Base-by-base conservation (phyloP, 768 basidiomycete genomes). In the Kwoniella bestiolae region DNA sequence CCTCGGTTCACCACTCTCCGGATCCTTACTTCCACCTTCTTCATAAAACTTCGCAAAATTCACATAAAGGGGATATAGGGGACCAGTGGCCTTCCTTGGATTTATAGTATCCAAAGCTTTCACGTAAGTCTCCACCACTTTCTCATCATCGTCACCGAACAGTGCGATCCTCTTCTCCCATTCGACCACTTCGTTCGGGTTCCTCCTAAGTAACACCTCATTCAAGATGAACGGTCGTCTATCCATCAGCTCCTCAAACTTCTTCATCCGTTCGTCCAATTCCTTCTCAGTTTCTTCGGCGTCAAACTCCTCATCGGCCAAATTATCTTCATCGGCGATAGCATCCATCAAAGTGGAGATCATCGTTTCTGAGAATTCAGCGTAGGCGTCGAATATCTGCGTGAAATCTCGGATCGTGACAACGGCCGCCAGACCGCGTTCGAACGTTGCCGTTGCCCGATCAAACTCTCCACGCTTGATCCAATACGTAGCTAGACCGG, bases 1-100 rank as follows among this genome's bases (percentile, higher is more conserved):
- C 59, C 88, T 83, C 2, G 78, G 69, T 47, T 82, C 82, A 3
- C 89, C 89, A 2, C 87, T 86, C 50, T 79, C 78, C 3, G 74
- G 49, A 52, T 79, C 79, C 60, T 72, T 72, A 0, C 86, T 86
- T 18, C 96, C 96, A 5, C 96, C 96, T 71, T 94, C 91, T 80
- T 99, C 96, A 81, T 98, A 98, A 79, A 94, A 98, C 80, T 90
- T 94, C 44, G 94, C 93, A 79, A 98, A 99, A 82, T 92, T 92
- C 80, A 97, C 87, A 76, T 91, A 97, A 32, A 99, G 83, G 18
- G 91, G 86, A 78, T 96, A 91, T 60, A 95, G 82, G 68, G 94
- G 93, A 5, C 93, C 90, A 0, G 92, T 93, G 2, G 95, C 92
- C 82, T 89, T 91, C 44, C 91, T 87, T 23, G 96, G 90, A 60